Conservation (phyloP, 169 alveolate genomes). For the Babesia ovis region DNA sequence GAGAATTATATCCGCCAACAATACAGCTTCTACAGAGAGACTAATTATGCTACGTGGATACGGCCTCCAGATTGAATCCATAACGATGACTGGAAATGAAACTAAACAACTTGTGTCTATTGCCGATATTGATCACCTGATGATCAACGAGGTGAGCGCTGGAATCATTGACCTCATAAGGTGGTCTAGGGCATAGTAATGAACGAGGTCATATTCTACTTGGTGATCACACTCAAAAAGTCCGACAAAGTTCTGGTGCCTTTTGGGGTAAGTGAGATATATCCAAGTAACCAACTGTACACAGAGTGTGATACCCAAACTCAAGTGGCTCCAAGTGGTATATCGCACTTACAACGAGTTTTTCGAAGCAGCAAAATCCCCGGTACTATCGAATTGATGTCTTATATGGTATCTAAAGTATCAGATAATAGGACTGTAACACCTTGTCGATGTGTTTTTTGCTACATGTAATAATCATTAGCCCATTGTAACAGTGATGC, state of each 20-base stretch:
- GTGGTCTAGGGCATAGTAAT: conserved; percentile 37
- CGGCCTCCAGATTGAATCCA: conserved; percentile 55
- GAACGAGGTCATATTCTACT: conserved; percentile 50
- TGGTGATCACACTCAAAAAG: conserved; percentile 39
- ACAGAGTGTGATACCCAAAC: conserved; percentile 37
- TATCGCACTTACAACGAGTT: conserved; percentile 34
- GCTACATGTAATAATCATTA: too few relatives aligned
- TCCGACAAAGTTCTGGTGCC: conserved; percentile 47
- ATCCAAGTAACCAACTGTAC: too few relatives aligned
- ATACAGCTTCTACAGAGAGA: conserved; percentile 28
- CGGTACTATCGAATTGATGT: too few relatives aligned
- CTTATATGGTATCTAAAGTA: too few relatives aligned
- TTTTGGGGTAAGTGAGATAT: conserved; percentile 14
- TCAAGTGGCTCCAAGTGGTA: conserved; percentile 14
- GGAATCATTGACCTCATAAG: too few relatives aligned
- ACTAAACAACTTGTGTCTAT: conserved; percentile 23
- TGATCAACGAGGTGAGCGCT: conserved; percentile 64
- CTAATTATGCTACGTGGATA: conserved; percentile 40
- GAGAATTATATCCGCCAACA: not conserved
- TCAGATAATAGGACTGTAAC: too few relatives aligned
- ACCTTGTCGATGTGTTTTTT: too few relatives aligned
- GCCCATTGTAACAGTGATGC: too few relatives aligned
- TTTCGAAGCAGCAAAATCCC: conserved; percentile 3
- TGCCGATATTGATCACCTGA: conserved; percentile 17
- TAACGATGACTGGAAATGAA: conserved; percentile 1